Evolutionary conservation across 2,329 filamentous ascomycete genomes (phyloP), one percentile per base, ranked within the genome.

Genomic region (Beauveria scarabaeidicola): DNA sequence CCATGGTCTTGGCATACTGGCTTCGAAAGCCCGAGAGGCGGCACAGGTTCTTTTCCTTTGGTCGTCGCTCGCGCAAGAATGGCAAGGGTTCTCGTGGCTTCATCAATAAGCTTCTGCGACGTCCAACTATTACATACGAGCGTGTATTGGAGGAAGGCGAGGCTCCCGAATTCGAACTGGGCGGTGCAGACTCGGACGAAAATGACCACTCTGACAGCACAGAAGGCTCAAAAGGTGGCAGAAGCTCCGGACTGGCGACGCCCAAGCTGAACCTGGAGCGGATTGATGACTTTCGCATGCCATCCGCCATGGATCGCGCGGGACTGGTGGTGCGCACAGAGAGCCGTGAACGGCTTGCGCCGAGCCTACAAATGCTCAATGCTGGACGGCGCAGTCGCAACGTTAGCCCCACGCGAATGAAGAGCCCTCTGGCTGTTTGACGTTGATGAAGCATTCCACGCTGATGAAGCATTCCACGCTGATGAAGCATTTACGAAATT

Each of bases 281-380:
- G 40, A 81, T 81, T 51, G 83, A 85, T 41, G 76, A 78, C 41
- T 61, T 73, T 15, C 71, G 72, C 27, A 67, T 68, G 15, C 66
- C 68, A 17, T 78, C 75, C 57, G 78, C 78, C 5, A 78, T 87
- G 68, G 83, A 86, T 64, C 76, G 91, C 43, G 85, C 83, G 51
- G 92, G 92, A 1, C 71, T 97, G 63, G 86, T 90, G 58, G 83
- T 91, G 2, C 79, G 93, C 65, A 95, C 90, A 0, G 93, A 97
- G 69, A 96, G 91, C 69, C 80, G 91, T 57, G 94, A 97, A 69
- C 81, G 90, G 61, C 73, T 97, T 41, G 78, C 81, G 17, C 80
- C 83, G 15, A 81, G 76, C 9, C 64, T 80, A 25, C 78, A 81
- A 60, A 78, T 81, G 74, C 70, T 83, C 62, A 80, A 77, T 53